These are phyloP conservation scores for Protomyces arabidopsidicola DNA, from an alignment of 1,139 yeast species.

Conservation along the genomic window DNA sequence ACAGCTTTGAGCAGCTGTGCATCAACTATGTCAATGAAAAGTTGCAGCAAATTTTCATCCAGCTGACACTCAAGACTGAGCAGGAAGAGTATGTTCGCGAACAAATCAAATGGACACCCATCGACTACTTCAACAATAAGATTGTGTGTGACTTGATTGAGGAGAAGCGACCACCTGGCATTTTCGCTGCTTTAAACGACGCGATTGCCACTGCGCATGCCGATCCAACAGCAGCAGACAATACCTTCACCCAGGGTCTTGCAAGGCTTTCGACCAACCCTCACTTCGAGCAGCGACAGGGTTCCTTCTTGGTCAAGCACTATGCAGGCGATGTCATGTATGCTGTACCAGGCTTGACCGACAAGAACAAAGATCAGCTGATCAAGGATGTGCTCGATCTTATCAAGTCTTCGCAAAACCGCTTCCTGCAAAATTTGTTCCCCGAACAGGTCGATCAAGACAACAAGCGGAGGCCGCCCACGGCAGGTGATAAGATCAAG, in stretches of 20 bases:
- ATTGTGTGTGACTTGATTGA: constrained; percentile 97
- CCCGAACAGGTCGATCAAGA: constrained; percentile 73
- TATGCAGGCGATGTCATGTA: constrained; percentile 98
- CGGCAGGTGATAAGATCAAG: constrained; percentile 96
- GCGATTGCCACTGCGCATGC: constrained; percentile 99
- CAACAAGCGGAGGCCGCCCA: constrained; percentile 81
- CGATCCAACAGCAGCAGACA: constrained; percentile 94
- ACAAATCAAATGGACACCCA: constrained; percentile 96
- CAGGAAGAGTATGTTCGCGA: constrained; percentile 96
- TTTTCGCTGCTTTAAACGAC: constrained; percentile 93
- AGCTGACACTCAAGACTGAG: constrained; percentile 89
- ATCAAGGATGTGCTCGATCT: constrained; percentile 81
- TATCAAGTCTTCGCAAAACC: constrained; percentile 64
- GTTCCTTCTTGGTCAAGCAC: constrained; percentile 86
- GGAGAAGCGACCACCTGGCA: constrained; percentile 90
- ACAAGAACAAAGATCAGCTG: constrained; percentile 92
- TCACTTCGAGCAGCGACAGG: constrained; percentile 84
- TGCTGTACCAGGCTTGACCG: constrained; percentile 87
- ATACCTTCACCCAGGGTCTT: constrained; percentile 87
- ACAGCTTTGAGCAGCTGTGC: constrained; percentile 94
- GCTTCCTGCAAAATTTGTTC: constrained; percentile 63
- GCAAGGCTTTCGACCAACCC: constrained; percentile 76
- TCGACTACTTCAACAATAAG: constrained; percentile 91
- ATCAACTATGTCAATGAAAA: constrained; percentile 96
- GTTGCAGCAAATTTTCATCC: constrained; percentile 92